Evolutionary conservation across 108 stramenopile genomes (phyloP).

Genomic region (Pseudonitzschia delicatissima): DNA sequence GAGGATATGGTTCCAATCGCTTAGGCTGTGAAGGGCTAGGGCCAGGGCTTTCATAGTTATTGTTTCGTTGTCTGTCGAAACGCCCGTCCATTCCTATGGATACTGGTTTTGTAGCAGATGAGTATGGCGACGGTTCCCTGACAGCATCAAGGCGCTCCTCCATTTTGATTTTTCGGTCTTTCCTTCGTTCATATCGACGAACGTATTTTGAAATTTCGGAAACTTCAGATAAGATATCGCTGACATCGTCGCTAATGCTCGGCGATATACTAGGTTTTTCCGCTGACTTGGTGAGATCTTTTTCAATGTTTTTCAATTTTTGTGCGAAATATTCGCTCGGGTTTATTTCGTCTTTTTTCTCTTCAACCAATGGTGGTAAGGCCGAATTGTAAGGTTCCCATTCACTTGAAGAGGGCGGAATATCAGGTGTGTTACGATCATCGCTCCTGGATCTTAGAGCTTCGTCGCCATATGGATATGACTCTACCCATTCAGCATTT

Average conservation of each 20-base stretch:
- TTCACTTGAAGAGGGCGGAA: not conserved
- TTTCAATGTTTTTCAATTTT: slow-evolving; percentile 7
- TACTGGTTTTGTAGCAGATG: not conserved
- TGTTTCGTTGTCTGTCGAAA: not conserved
- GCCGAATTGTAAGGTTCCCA: slow-evolving; percentile 26
- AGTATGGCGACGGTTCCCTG: not conserved
- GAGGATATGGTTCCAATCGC: slow-evolving; percentile 1
- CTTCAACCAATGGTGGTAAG: slow-evolving; percentile 3
- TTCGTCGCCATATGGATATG: slow-evolving; percentile 40
- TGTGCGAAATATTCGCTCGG: not conserved
- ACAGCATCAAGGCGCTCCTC: slow-evolving; percentile 4
- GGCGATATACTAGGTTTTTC: not conserved
- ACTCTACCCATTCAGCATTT: not conserved
- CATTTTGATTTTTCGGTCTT: slow-evolving; percentile 24
- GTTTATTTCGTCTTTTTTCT: slow-evolving; percentile 26
- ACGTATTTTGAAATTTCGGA: slow-evolving; percentile 33
- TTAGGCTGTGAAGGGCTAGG: too few species aligned
- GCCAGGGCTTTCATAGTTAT: not conserved
- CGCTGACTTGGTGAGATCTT: not conserved
- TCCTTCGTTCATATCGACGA: slow-evolving; percentile 35
- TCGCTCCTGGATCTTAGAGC: not conserved
- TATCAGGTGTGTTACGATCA: not conserved
- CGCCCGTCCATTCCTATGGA: slow-evolving; percentile 20
- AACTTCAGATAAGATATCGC: slow-evolving; percentile 27
- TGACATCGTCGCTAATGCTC: slow-evolving; percentile 2